A percentile compares a stretch with the other conserved stretches of the same genome.
These are phyloP conservation scores for Backusella sp. DNA, from an alignment of 192 early-diverging fungal species.

Conservation along the genomic window DNA sequence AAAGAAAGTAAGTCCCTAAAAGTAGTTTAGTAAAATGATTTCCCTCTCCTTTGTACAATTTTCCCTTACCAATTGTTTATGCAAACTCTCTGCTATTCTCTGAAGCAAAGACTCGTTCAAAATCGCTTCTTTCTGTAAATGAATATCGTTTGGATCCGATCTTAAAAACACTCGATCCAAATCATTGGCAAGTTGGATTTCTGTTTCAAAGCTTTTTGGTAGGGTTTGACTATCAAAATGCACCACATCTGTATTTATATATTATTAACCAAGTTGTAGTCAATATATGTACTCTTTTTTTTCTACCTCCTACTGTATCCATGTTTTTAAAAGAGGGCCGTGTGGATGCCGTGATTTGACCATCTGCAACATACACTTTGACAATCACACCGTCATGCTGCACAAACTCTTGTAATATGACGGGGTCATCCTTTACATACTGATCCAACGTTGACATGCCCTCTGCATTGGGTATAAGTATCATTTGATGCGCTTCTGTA, in stretches of 20 bases:
- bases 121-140: constrained; percentile 6
- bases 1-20: constrained; percentile 33
- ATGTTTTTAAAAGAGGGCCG: constrained; percentile 33
- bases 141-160: background rate
- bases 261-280: background rate
- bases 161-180: background rate
- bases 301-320: background rate
- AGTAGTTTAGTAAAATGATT: no score
- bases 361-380: constrained; percentile 33
- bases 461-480: constrained; percentile 14
- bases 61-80: background rate
- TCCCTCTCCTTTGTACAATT: no score
- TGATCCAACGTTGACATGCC: background rate
- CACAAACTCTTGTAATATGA: constrained; percentile 37
- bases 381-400: constrained; percentile 35
- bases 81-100: constrained; percentile 17
- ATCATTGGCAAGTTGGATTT: background rate
- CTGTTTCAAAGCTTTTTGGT: constrained; percentile 25
- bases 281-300: background rate
- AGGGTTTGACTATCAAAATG: constrained; percentile 36
- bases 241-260: constrained; percentile 3
- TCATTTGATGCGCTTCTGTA: constrained; percentile 33
- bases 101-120: constrained; percentile 1
- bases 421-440: constrained; percentile 17
- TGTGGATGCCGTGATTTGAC: constrained; percentile 6